Evolutionary conservation across 495 filamentous ascomycete species (phyloP).

Genomic region (Parathielavia appendiculata): DNA sequence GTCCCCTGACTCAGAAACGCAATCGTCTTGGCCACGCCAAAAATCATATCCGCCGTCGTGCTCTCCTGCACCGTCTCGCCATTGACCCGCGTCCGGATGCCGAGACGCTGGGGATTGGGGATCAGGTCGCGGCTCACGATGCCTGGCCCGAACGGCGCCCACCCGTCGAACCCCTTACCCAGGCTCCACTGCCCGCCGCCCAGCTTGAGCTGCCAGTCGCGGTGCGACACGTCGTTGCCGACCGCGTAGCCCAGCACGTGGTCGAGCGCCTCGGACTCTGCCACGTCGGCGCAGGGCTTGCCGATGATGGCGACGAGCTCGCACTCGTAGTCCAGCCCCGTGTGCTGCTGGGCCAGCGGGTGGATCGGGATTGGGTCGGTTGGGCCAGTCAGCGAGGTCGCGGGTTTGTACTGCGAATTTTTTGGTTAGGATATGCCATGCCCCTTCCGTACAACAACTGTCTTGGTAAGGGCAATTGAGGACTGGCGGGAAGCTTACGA

Average conservation of each 20-base stretch:
- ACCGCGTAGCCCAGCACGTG: slow-evolving; percentile 77
- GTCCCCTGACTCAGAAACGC: slow-evolving; percentile 71
- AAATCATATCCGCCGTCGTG: slow-evolving; percentile 77
- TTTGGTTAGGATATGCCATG: background rate
- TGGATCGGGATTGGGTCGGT: slow-evolving; percentile 63
- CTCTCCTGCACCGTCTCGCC: slow-evolving; percentile 67
- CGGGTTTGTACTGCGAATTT: slow-evolving; percentile 61
- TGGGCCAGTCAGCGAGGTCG: slow-evolving; percentile 66
- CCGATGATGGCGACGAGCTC: slow-evolving; percentile 78
- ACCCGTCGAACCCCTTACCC: slow-evolving; percentile 83
- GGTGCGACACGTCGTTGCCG: slow-evolving; percentile 79
- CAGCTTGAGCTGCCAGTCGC: slow-evolving; percentile 75
- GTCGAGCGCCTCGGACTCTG: slow-evolving; percentile 61
- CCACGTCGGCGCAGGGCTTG: slow-evolving; percentile 61
- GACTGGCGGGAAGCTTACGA: slow-evolving; percentile 43
- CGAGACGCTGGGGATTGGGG: slow-evolving; percentile 61
- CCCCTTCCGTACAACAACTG: background rate
- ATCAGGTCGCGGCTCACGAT: slow-evolving; percentile 67
- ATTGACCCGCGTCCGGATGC: slow-evolving; percentile 66
- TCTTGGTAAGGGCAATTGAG: background rate
- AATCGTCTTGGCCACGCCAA: slow-evolving; percentile 67
- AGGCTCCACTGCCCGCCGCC: slow-evolving; percentile 78
- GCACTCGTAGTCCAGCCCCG: slow-evolving; percentile 77
- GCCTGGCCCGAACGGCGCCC: slow-evolving; percentile 81
- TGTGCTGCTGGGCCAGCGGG: slow-evolving; percentile 49